Base-by-base conservation (phyloP, 208 protist genomes). In the Trypanosoma rangeli region DNA sequence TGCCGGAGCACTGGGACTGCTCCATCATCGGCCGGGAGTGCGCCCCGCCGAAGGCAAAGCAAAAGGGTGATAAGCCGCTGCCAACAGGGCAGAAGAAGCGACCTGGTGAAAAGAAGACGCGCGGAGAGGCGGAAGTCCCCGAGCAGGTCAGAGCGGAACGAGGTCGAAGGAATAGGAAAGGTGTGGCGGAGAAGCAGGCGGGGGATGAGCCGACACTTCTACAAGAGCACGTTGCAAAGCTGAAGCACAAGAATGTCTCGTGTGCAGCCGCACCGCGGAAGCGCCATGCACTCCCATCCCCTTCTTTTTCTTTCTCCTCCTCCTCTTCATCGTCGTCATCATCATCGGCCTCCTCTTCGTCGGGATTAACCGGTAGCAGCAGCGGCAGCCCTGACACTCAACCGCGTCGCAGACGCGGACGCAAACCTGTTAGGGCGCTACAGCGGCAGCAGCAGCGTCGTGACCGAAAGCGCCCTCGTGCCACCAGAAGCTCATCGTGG, bases 1-100 rank as follows among this genome's bases (percentile, higher is more conserved):
- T 77, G 9, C 82, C 85, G 4, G 65, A 76, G n/a, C 73, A 76
- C 49, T 91, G 85, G 85, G 70, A 76, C 26, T 91, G 85, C 56
- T 55, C 67, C 31, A 68, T 65, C 37, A 53, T 86, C 44, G 74
- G 73, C n/a, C 20, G 74, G 16, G 39, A 57, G 20, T 85, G 85
- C 73, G 42, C 12, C 12, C 61, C 48, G 35, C 37, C 8, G 46
- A 57, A 65, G 39, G 5, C 8, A 28, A 35, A 37, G 22, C n/a
- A 1, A 10, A 18, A 42, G 9, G 46, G 31, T 15, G 8, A 39
- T 13, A n/a, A 39, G 18, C 5, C 59, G 39, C 37, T 16, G 12
- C 3, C 12, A 64, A 1, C 52, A 15, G 50, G 28, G 28, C 26
- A 0, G 13, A 57, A 16, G 7, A 29, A n/a, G 50, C 13, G 18